Evolutionary conservation across 2,329 filamentous ascomycete species (phyloP).

Genomic region (Trichoderma oligosporum): DNA sequence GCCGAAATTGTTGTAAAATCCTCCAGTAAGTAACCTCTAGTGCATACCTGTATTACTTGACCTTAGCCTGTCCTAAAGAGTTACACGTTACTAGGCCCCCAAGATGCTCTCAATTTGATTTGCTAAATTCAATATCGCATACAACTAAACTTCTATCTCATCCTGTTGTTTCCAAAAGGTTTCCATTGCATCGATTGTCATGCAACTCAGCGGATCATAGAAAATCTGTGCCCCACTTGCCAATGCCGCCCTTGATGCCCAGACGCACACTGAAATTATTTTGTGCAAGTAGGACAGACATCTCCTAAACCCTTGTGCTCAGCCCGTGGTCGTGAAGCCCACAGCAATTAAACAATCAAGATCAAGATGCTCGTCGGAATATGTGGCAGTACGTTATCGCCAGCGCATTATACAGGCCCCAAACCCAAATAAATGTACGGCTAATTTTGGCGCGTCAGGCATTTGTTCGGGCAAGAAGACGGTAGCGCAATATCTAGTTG

Average conservation of each 20-base stretch:
- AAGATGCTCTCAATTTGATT: too few relatives aligned
- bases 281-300: not conserved
- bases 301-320: not conserved
- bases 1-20: too few relatives aligned
- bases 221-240: conserved; percentile 5
- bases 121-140: too few relatives aligned
- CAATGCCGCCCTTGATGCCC: conserved; percentile 12
- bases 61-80: too few relatives aligned
- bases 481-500: conserved; percentile 80
- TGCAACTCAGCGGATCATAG: not conserved
- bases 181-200: not conserved
- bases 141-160: too few relatives aligned
- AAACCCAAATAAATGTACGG: not conserved
- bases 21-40: too few relatives aligned
- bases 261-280: conserved; percentile 7
- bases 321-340: not conserved
- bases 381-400: conserved; percentile 59
- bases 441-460: conserved; percentile 47
- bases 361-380: conserved; percentile 69
- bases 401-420: not conserved
- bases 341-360: not conserved
- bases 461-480: conserved; percentile 92
- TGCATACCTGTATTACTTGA: too few relatives aligned
- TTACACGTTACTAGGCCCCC: too few relatives aligned
- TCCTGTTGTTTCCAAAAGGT: too few relatives aligned